Evolutionary conservation across 257 asterid species (phyloP), one percentile per base, ranked within the genome.

Genomic region (Gynochthodes officinalis): DNA sequence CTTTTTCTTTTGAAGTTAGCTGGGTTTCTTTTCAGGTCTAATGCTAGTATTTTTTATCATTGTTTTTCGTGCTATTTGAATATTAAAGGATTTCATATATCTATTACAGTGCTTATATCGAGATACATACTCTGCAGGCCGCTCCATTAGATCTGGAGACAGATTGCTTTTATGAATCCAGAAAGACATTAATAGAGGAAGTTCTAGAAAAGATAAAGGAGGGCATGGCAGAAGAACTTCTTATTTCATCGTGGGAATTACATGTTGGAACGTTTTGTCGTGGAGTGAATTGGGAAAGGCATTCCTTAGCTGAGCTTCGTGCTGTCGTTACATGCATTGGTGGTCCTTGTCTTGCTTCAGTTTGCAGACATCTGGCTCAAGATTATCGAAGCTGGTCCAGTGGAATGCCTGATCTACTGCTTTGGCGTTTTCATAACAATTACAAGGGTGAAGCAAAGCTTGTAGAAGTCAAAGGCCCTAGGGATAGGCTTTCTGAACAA

Each of bases 301-400:
- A 91, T 71, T 74, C 95, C 18, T 64, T 91, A 69, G 70, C 82
- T 10, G 88, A 87, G 69, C 93, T 94, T 59, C 89, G 96, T 40
- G 89, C 90, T 18, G 95, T 83, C 25, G 97, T 90, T 4, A 89
- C 86, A 69, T 94, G 99, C 92, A 89, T 94, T 7, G 92, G 95
- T 4, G 93, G 97, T 32, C 79, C 74, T 7, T 84, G 95, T 77
- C 90, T 89, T 71, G 90, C 97, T 35, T 83, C 95, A 27, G 72
- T 91, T 44, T 90, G 88, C 86, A 80, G 96, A 49, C 89, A 91
- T 77, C 78, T 91, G 86, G 97, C 99, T 42, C 96, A 88, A 83
- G 99, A 86, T 74, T 94, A 91, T 75, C 83, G 91, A 18, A 94
- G 96, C 83, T 94, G 99, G 99, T 86, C 99, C 18, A 89, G 96